A percentile compares a stretch with the other conserved stretches of the same genome.
Conservation (phyloP, 805 yeast species). For the Kodamaea jinghongensis region DNA sequence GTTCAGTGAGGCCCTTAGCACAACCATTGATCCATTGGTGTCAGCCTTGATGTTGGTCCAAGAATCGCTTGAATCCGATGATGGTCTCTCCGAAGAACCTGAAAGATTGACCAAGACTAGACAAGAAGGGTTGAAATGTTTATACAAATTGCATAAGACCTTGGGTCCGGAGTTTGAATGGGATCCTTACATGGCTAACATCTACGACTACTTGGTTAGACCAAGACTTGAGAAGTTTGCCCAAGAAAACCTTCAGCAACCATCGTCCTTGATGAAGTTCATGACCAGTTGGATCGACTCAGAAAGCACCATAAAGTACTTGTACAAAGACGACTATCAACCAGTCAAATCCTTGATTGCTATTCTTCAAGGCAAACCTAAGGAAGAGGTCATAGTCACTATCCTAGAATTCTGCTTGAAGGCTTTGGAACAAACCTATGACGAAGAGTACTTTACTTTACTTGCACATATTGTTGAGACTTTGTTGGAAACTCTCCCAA, state of each 20-base stretch:
- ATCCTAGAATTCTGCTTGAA: constrained; percentile 54
- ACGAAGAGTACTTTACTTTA: constrained; percentile 44
- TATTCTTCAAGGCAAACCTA: constrained; percentile 57
- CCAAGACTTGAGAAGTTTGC: constrained; percentile 72
- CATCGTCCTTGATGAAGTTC: constrained; percentile 71
- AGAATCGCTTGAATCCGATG: constrained; percentile 23
- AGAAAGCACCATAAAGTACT: constrained; percentile 46
- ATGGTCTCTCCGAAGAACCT: neutral
- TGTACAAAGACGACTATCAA: constrained; percentile 53
- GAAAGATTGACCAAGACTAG: constrained; percentile 38
- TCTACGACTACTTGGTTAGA: constrained; percentile 52
- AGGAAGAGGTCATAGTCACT: constrained; percentile 59
- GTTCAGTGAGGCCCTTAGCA: constrained; percentile 45
- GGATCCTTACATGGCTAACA: constrained; percentile 45
- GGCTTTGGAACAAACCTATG: constrained; percentile 35
- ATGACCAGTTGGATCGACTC: constrained; percentile 53
- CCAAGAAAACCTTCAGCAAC: constrained; percentile 75
- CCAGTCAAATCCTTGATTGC: constrained; percentile 56
- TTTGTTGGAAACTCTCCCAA: constrained; percentile 51
- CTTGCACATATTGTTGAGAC: constrained; percentile 58
- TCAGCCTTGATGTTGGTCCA: constrained; percentile 57
- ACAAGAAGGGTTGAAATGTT: constrained; percentile 62
- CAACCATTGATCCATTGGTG: constrained; percentile 56
- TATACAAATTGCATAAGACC: constrained; percentile 53
- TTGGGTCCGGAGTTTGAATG: constrained; percentile 56